Percentiles rank a stretch among this genome's conserved stretches.
Conservation (phyloP, 2,329 filamentous ascomycete genomes). For the Capronia epimyces region DNA sequence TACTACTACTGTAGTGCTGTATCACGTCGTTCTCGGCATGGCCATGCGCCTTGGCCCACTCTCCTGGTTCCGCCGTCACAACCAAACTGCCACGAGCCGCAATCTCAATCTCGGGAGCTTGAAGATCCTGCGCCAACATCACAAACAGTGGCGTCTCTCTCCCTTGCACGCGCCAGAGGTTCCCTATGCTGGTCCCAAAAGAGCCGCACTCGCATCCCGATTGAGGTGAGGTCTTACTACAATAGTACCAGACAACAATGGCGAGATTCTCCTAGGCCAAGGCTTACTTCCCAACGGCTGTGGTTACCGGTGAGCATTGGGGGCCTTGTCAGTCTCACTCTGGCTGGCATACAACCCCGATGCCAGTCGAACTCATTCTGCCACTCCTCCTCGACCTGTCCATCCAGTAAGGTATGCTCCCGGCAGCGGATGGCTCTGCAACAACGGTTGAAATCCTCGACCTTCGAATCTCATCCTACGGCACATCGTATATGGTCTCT, state of each 20-base stretch:
- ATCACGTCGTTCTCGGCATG: background rate
- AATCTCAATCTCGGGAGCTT: conserved; percentile 10
- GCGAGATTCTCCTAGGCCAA: background rate
- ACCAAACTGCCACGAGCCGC: background rate
- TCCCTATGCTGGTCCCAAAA: background rate
- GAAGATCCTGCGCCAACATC: conserved; percentile 2
- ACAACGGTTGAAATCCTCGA: too few species aligned
- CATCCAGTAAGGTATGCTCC: too few species aligned
- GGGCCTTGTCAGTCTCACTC: too few species aligned
- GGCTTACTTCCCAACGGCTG: too few species aligned
- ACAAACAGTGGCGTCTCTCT: conserved; percentile 6
- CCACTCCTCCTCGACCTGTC: too few species aligned
- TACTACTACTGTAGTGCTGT: too few species aligned
- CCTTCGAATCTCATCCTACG: too few species aligned
- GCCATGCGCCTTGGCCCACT: background rate
- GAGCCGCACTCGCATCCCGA: background rate
- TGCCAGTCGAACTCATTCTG: too few species aligned
- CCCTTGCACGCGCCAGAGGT: background rate
- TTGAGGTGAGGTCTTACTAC: background rate
- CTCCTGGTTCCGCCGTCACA: conserved; percentile 1
- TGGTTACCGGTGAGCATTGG: too few species aligned
- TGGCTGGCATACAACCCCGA: too few species aligned
- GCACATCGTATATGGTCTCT: too few species aligned
- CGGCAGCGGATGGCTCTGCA: too few species aligned
- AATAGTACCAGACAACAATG: background rate